Evolutionary conservation across 495 filamentous ascomycete genomes (phyloP), one percentile per base, ranked within the genome.

Genomic region (Trichoderma gamsii): DNA sequence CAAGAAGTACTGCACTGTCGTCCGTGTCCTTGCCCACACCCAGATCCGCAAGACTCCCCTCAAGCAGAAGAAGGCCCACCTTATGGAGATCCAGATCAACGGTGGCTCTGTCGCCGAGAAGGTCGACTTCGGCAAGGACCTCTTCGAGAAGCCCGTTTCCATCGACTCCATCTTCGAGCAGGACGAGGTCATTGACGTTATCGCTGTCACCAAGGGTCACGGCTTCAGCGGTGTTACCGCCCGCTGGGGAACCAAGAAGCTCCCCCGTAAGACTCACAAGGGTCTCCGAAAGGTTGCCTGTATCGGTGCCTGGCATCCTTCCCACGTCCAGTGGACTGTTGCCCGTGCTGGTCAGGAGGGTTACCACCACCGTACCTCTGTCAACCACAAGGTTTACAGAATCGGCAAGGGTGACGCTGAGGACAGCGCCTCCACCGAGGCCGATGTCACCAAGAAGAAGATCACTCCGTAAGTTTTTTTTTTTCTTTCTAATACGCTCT

Each of bases 41-140:
- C 96, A 99, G 84, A 93, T 98, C 87, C 90, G 92, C 89, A 91
- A 93, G 89, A 98, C 95, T 67, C 93, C 96, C 66, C 89, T 99
- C 80, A 98, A 97, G 90, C 96, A 98, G 87, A 99, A 99, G 93
- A 99, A 98, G 90, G 93, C 96, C 75, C 96, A 99, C 85, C 88
- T 99, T 74, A 99, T 99, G 96, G 96, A 99, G 87, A 93, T 99
- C 83, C 96, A 99, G 84, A 86, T 99, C 86, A 99, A 99, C 86
- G 96, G 96, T 79, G 96, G 96, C 76, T 90, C 89, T 82, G 76
- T 97, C 70, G 84, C 89, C 72, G 91, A 97, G 80, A 99, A 99
- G 91, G 92, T 99, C 76, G 89, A 92, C 70, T 98, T 96, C 81
- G 92, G 89, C 76, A 87, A 90, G 79, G 90, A 87, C 76, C 87